A percentile compares a stretch with the other conserved stretches of the same genome.
phyloP scores from a whole-genome alignment of 1,284 basidiomycete species.

The Boletus hoseneyae region DNA sequence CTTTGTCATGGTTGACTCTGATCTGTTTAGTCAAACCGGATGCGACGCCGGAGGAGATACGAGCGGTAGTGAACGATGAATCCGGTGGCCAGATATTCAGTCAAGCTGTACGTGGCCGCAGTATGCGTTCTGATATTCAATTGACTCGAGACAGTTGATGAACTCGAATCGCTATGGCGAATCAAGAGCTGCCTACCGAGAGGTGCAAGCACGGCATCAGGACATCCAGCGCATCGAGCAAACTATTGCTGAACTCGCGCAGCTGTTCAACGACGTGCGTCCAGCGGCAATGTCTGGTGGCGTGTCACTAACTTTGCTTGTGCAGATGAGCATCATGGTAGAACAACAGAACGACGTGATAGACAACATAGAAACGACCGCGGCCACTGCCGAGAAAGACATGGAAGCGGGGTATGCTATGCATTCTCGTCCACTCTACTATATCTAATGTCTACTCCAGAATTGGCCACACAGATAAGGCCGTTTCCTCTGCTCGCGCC shows the following conservation, averaged over 20 bases:
- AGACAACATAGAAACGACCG: constrained; percentile 74
- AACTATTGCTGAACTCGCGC: constrained; percentile 90
- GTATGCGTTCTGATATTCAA: neutral
- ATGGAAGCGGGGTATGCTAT: constrained; percentile 69
- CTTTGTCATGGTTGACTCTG: constrained; percentile 1
- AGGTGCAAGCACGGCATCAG: constrained; percentile 95
- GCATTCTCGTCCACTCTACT: neutral
- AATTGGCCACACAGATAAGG: constrained; percentile 79
- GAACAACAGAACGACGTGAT: constrained; percentile 92
- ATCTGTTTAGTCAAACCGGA: constrained; percentile 81
- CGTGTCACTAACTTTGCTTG: constrained; percentile 4
- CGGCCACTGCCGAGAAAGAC: constrained; percentile 72
- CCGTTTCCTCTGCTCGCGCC: constrained; percentile 81
- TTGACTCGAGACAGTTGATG: constrained; percentile 57
- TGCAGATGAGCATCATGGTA: constrained; percentile 83
- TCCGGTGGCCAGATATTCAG: constrained; percentile 88
- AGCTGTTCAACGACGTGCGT: constrained; percentile 90
- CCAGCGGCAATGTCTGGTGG: neutral
- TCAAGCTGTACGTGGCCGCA: constrained; percentile 69
- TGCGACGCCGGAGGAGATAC: constrained; percentile 89
- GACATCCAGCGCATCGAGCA: constrained; percentile 95
- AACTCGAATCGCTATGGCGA: constrained; percentile 90
- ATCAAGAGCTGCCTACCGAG: constrained; percentile 87
- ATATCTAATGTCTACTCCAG: constrained; percentile 38
- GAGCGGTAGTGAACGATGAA: constrained; percentile 83